Conservation (phyloP, 352 stramenopile species). For the Phytophthora sp. region DNA sequence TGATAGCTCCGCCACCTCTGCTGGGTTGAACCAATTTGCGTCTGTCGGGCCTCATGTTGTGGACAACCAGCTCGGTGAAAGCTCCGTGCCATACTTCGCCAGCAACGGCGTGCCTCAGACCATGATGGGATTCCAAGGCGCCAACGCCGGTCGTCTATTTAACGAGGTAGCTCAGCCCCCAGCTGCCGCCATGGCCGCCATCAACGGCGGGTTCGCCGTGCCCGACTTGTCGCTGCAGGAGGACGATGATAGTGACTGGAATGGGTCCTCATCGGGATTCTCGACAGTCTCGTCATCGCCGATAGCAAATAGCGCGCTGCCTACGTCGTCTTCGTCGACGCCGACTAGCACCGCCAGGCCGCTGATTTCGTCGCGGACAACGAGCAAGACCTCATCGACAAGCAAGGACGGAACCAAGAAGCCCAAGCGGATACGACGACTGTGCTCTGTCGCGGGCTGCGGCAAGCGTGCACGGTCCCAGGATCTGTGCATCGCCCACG, state of each 20-base stretch:
- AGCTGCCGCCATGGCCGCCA: constrained; percentile 10
- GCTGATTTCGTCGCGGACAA: background rate
- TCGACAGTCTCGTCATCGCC: constrained; percentile 30
- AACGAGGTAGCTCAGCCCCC: constrained; percentile 26
- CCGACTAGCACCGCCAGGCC: background rate
- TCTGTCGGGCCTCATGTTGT: background rate
- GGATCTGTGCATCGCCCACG: constrained; percentile 84
- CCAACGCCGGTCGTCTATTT: constrained; percentile 3
- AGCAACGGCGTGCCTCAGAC: background rate
- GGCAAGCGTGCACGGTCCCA: constrained; percentile 85
- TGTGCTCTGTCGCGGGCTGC: constrained; percentile 72
- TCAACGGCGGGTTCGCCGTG: constrained; percentile 19
- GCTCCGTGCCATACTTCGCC: constrained; percentile 6
- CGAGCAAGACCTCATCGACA: background rate
- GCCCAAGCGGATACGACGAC: constrained; percentile 40
- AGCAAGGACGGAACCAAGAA: constrained; percentile 18
- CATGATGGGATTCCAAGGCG: constrained; percentile 7
- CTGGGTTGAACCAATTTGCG: constrained; percentile 5
- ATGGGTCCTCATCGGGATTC: constrained; percentile 32
- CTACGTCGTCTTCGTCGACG: background rate
- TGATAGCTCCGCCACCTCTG: background rate
- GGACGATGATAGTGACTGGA: constrained; percentile 26
- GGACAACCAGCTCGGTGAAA: constrained; percentile 24
- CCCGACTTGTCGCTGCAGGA: constrained; percentile 14
- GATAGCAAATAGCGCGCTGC: background rate